Base-by-base conservation (phyloP, 495 filamentous ascomycete species). In the Penicillium simplicissimum region DNA sequence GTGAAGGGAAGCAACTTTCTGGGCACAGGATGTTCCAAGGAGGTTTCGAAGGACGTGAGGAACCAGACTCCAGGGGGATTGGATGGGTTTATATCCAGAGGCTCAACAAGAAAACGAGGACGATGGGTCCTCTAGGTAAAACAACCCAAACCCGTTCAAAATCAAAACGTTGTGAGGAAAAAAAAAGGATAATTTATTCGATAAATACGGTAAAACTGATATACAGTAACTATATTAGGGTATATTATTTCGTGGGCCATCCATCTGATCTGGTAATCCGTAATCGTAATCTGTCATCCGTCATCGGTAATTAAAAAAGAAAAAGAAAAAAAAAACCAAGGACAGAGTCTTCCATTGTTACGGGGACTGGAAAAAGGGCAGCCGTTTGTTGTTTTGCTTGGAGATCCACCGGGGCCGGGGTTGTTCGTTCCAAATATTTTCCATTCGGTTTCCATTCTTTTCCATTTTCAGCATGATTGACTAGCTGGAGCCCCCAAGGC, bases 271-370 rank as follows among this genome's bases (percentile, higher is more conserved):
- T 8, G 19, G 40, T 17, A 19, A 19, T 42, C 15, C 1, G 37
- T 40, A 40, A 42, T 45, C 19, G n/a, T 45, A 8, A 45, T 23
- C 42, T 23, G 42, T 23, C 42, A 45, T 45, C 42, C 42, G 42
- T 45, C 42, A 45, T 45, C 45, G 21, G 45, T 49, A 49, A 31
- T 49, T 38, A 35, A 28, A 58, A 48, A 21, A 40, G 52, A 55
- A 33, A 21, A n/a, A n/a, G n/a, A n/a, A 28, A 58, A 48, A 21
- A 40, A 55, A 55, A 33, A 21, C 48, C 8, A 31, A 35, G 28
- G 13, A 21, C 13, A 57, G 43, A 48, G 66, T 65, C 63, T 71
- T 66, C 63, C 63, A 71, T 71, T 63, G 43, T 65, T 65, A 68
- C 61, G 61, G 64, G 57, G 59, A 54, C 61, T 40, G 53, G 38